These are phyloP conservation scores for Phycomyces blakesleeanus DNA, from an alignment of 192 early-diverging fungal genomes.

Conservation along the genomic window DNA sequence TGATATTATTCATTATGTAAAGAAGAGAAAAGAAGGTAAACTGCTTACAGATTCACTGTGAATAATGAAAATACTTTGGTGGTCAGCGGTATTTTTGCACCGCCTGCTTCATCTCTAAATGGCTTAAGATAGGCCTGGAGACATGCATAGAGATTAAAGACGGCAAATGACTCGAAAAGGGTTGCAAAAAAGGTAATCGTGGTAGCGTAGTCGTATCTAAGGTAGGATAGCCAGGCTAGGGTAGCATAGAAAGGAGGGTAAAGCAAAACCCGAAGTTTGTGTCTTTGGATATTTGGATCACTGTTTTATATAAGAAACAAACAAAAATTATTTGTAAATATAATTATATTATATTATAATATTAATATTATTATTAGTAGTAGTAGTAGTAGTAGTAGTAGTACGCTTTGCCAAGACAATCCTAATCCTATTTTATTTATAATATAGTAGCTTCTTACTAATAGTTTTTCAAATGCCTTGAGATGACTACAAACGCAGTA, in stretches of 20 bases:
- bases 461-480: constrained; percentile 26
- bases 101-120: constrained; percentile 25
- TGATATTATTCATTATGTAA: background rate
- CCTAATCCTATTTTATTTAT: no score
- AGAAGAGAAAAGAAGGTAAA: no score
- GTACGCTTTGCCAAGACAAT: background rate
- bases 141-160: constrained; percentile 31
- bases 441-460: constrained; percentile 34
- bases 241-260: constrained; percentile 35
- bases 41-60: constrained; percentile 30
- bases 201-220: constrained; percentile 21
- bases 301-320: no score
- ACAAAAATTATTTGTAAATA: no score
- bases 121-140: constrained; percentile 32
- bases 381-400: no score
- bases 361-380: no score
- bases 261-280: constrained; percentile 30
- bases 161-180: constrained; percentile 36
- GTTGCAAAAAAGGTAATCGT: constrained; percentile 36
- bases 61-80: constrained; percentile 29
- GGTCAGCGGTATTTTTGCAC: constrained; percentile 11
- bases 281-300: constrained; percentile 35
- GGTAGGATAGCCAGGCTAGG: constrained; percentile 29
- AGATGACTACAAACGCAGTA: constrained; percentile 5
- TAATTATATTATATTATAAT: no score